A percentile compares a stretch with the other conserved stretches of the same genome.
These are phyloP conservation scores for Cladosporium sp. DNA, from an alignment of 2,329 filamentous ascomycete genomes.

Conservation along the genomic window DNA sequence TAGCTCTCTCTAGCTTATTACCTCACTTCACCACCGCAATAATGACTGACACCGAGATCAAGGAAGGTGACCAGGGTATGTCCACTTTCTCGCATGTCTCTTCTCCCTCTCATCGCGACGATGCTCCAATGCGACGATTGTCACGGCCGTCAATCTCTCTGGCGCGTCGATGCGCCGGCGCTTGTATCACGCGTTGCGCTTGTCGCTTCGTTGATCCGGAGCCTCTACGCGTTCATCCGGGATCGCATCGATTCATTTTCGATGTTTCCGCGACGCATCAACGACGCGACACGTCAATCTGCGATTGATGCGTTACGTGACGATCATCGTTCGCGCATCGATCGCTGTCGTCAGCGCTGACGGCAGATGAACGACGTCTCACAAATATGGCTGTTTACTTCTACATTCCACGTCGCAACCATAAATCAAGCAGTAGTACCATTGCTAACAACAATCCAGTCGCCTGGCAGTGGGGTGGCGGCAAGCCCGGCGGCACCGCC, in stretches of 20 bases:
- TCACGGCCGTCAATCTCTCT: not conserved
- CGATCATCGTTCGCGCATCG: constrained; percentile 2
- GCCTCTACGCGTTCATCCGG: too few relatives aligned
- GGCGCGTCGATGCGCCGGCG: constrained; percentile 18
- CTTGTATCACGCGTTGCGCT: not conserved
- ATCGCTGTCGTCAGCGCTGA: not conserved
- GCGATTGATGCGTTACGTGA: not conserved
- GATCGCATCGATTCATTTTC: too few relatives aligned
- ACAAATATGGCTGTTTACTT: not conserved
- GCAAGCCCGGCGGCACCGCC: constrained; percentile 54
- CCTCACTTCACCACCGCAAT: constrained; percentile 11
- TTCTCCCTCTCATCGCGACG: constrained; percentile 10
- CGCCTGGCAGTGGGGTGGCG: constrained; percentile 58
- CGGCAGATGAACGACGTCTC: not conserved
- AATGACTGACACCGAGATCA: constrained; percentile 45
- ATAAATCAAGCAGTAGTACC: not conserved
- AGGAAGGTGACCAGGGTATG: constrained; percentile 42
- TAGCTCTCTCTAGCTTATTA: constrained; percentile 3
- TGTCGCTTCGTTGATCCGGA: too few relatives aligned
- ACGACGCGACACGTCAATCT: too few relatives aligned
- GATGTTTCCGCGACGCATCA: too few relatives aligned
- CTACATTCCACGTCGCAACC: too few relatives aligned
- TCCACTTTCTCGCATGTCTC: not conserved
- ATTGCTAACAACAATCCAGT: constrained; percentile 39
- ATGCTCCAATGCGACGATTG: constrained; percentile 1